Evolutionary conservation across 2,329 filamentous ascomycete genomes (phyloP), one percentile per base, ranked within the genome.

Genomic region (Aureobasidium melanogenum): DNA sequence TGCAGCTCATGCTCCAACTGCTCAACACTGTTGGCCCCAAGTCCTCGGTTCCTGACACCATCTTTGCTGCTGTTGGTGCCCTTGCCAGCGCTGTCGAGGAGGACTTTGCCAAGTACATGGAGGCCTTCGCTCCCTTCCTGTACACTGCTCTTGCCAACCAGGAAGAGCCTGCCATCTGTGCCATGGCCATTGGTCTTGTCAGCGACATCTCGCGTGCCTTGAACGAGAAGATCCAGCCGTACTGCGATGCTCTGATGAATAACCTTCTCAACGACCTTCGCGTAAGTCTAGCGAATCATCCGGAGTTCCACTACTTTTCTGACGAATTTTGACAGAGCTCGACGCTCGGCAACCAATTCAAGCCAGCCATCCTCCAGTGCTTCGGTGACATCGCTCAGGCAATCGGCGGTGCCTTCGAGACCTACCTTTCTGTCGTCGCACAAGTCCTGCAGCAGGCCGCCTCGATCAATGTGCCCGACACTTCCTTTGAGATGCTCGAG

Each of bases 211-310:
- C 91, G 57, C 88, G 94, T 69, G 94, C 93, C 17, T 82, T 97
- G 72, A 90, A 91, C 72, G 87, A 91, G 72, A 89, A 88, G 74
- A 89, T 93, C 70, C 90, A 96, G 77, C 94, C 93, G 62, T 97
- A 88, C 80, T 99, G 94, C 76, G 94, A 99, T 70, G 84, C 87
- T 66, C 97, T 97, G 75, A 99, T 99, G 94, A 99, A 99, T 81
- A 89, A 94, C 73, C 81, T 99, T 62, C 84, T 99, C 65, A 92
- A 91, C 80, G 95, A 96, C 76, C 79, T 99, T 44, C 85, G 89
- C 74, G 56, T 59, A 59, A 59, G 56, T 59, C 44, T 59, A 48
- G 88, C 90, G 75, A 72, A 82, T 81, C 43, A 63, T 61, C 56
- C 57, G 43, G 56, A 50, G 17, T 48, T 59, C 22, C 32, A 59